These are phyloP conservation scores for Millerago galiae DNA, from an alignment of 805 yeast genomes.

Conservation along the genomic window DNA sequence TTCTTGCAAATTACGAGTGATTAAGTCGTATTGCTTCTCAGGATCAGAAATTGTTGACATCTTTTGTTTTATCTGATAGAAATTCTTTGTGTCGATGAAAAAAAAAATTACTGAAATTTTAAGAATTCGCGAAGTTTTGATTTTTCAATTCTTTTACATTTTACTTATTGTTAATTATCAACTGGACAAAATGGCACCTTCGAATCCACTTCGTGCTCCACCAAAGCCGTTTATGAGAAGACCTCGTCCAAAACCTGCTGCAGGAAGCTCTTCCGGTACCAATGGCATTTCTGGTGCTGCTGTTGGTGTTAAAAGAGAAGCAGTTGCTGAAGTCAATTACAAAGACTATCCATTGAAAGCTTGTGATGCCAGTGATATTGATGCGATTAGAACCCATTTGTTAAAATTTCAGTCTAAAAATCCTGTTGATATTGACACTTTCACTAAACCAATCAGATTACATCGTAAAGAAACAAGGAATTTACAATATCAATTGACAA, in stretches of 20 bases:
- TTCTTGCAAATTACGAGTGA: slow-evolving; percentile 86
- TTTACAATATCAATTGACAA: slow-evolving; percentile 76
- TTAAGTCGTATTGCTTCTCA: slow-evolving; percentile 60
- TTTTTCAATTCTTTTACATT: not conserved
- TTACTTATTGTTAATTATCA: not conserved
- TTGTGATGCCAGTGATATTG: slow-evolving; percentile 64
- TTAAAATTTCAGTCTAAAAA: slow-evolving; percentile 72
- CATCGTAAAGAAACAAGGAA: slow-evolving; percentile 93
- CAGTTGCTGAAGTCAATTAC: slow-evolving; percentile 25
- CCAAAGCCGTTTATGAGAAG: slow-evolving; percentile 1
- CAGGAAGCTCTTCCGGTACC: not conserved
- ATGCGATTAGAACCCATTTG: slow-evolving; percentile 71
- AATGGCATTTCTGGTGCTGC: not conserved
- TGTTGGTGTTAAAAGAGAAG: slow-evolving; percentile 6
- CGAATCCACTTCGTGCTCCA: slow-evolving; percentile 4
- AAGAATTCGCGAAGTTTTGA: not conserved
- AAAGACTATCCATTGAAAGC: slow-evolving; percentile 50
- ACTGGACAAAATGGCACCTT: slow-evolving; percentile 3
- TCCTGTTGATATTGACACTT: slow-evolving; percentile 65
- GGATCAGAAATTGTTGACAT: slow-evolving; percentile 35
- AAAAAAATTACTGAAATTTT: not conserved
- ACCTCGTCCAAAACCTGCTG: not conserved
- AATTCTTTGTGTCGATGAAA: not conserved
- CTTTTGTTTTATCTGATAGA: not conserved
- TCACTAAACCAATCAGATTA: slow-evolving; percentile 76